These are phyloP conservation scores for Phytomonas sp. DNA, from an alignment of 208 protist genomes.

Conservation along the genomic window DNA sequence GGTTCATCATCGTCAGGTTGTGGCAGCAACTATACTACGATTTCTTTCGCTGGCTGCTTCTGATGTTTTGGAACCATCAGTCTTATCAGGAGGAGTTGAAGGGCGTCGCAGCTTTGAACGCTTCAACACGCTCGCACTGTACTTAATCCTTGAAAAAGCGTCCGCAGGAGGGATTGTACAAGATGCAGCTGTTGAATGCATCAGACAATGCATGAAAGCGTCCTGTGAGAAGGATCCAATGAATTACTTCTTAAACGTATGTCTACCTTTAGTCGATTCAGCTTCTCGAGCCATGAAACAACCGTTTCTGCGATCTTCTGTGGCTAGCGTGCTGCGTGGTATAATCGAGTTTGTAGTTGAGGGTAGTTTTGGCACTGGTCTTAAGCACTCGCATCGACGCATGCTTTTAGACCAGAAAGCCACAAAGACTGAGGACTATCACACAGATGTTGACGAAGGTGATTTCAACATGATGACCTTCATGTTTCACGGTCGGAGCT, in stretches of 20 bases:
- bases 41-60: conserved; percentile 42
- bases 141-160: conserved; percentile 84
- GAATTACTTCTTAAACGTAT: conserved; percentile 43
- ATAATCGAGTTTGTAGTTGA: conserved; percentile 26
- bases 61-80: conserved; percentile 12
- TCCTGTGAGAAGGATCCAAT: conserved; percentile 25
- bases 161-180: conserved; percentile 40
- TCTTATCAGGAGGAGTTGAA: conserved; percentile 10
- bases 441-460: neutral
- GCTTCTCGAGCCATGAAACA: conserved; percentile 64
- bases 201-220: conserved; percentile 35
- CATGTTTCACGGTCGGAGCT: neutral
- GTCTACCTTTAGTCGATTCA: conserved; percentile 60
- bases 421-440: neutral
- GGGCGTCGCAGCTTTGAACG: conserved; percentile 26
- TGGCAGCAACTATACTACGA: conserved; percentile 66
- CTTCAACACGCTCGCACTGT: conserved; percentile 56
- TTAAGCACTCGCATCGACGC: neutral
- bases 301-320: conserved; percentile 41
- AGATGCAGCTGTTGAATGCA: conserved; percentile 42
- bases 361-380: conserved; percentile 7
- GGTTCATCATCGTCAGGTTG: conserved; percentile 60
- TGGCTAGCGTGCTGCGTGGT: conserved; percentile 59
- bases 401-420: neutral
- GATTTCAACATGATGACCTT: neutral